Evolutionary conservation across 2,329 filamentous ascomycete species (phyloP).

Genomic region (Phoma sp.): DNA sequence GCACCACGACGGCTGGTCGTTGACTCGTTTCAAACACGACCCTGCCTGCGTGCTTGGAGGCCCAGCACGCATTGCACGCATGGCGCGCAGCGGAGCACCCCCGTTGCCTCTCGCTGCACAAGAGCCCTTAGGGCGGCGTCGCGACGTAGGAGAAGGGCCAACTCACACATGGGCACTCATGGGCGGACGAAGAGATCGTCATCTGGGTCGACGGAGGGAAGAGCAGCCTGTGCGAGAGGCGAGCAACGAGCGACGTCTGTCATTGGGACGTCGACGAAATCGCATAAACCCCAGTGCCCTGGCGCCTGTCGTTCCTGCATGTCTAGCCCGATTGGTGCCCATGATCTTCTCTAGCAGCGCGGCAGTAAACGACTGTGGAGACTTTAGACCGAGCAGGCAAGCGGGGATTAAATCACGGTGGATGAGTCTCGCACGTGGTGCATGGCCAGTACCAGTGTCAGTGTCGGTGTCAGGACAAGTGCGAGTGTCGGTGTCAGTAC

Average conservation of each 20-base stretch:
- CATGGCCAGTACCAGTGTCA: too few species aligned
- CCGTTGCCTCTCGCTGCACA: slow-evolving; percentile 16
- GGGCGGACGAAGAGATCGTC: slow-evolving; percentile 39
- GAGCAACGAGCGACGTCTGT: slow-evolving; percentile 21
- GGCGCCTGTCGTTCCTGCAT: slow-evolving; percentile 30
- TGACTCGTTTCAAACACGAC: slow-evolving; percentile 15
- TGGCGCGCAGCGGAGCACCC: slow-evolving; percentile 24
- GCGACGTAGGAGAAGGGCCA: slow-evolving; percentile 19
- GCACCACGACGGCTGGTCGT: slow-evolving; percentile 23
- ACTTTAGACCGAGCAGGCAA: slow-evolving; percentile 21
- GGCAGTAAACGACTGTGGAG: slow-evolving; percentile 27
- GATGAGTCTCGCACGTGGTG: too few species aligned
- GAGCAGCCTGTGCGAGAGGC: slow-evolving; percentile 15
- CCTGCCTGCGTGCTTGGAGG: slow-evolving; percentile 1
- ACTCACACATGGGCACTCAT: slow-evolving; percentile 49
- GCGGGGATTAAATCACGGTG: slow-evolving; percentile 14
- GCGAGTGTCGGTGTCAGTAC: too few species aligned
- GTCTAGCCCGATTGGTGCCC: slow-evolving; percentile 33
- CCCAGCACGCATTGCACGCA: too few species aligned
- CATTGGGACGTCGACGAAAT: slow-evolving; percentile 24
- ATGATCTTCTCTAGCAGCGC: slow-evolving; percentile 30
- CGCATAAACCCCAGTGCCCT: slow-evolving; percentile 24
- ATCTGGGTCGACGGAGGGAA: slow-evolving; percentile 28
- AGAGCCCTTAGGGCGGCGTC: slow-evolving; percentile 5
- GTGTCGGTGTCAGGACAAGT: too few species aligned